Evolutionary conservation across 2,329 filamentous ascomycete species (phyloP).

Genomic region (Colletotrichum cordylinicola): DNA sequence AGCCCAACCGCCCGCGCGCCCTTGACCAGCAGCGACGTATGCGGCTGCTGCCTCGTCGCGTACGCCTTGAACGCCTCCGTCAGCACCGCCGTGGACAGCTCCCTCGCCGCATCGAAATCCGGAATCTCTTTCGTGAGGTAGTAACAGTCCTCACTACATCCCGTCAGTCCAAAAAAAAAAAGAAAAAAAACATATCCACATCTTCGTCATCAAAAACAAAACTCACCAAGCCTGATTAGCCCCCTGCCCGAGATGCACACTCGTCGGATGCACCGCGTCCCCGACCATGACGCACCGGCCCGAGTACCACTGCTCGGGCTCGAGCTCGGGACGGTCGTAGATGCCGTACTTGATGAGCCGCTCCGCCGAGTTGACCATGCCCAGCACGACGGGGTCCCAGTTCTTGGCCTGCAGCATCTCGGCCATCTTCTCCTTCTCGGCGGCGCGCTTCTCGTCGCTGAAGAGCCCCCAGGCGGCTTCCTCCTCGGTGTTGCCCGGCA

Average conservation of each 20-base stretch:
- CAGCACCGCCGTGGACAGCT: neutral
- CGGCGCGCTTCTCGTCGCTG: constrained; percentile 18
- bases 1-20: constrained; percentile 25
- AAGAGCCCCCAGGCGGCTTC: constrained; percentile 30
- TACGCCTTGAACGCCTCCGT: neutral
- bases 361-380: constrained; percentile 25
- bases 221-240: constrained; percentile 24
- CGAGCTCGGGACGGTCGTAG: constrained; percentile 29
- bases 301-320: constrained; percentile 26
- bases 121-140: neutral
- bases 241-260: constrained; percentile 30
- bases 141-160: neutral
- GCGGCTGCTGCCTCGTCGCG: constrained; percentile 27
- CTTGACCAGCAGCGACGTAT: constrained; percentile 25
- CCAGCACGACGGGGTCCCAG: constrained; percentile 24
- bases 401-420: constrained; percentile 14
- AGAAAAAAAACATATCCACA: neutral
- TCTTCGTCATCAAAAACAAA: neutral
- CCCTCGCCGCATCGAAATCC: neutral
- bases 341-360: constrained; percentile 30
- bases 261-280: constrained; percentile 30
- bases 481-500: constrained; percentile 24
- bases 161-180: neutral
- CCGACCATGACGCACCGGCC: constrained; percentile 27
- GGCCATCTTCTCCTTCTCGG: constrained; percentile 19